Conservation (phyloP, 2,329 filamentous ascomycete species). For the Colletotrichum sp. region DNA sequence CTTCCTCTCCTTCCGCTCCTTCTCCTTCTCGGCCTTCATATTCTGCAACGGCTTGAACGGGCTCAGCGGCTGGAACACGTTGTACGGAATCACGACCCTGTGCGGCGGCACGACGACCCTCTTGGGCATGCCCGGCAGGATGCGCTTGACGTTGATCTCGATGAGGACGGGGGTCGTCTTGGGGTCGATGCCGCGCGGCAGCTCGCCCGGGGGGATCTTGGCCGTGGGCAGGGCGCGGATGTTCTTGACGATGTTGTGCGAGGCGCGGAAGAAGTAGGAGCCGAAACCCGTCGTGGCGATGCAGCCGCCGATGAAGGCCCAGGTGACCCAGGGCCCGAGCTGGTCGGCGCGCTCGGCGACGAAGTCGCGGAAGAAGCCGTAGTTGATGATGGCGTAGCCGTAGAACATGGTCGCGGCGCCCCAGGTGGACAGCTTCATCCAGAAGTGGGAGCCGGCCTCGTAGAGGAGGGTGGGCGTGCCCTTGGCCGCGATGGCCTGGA, state of each 20-base stretch:
- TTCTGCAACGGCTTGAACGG: conserved; percentile 27
- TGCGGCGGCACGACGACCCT: conserved; percentile 42
- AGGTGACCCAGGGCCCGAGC: conserved; percentile 55
- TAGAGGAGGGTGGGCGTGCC: conserved; percentile 65
- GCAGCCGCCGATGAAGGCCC: conserved; percentile 62
- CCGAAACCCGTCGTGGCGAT: conserved; percentile 65
- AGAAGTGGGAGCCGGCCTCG: conserved; percentile 66
- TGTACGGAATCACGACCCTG: conserved; percentile 39
- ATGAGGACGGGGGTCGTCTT: conserved; percentile 43
- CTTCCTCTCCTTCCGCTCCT: conserved; percentile 41
- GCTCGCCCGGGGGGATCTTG: conserved; percentile 10
- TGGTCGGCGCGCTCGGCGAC: conserved; percentile 51
- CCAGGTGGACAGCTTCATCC: conserved; percentile 67
- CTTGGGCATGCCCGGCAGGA: conserved; percentile 53
- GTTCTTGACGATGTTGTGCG: conserved; percentile 59
- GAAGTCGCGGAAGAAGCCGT: conserved; percentile 51
- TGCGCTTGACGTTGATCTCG: conserved; percentile 56
- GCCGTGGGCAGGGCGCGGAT: conserved; percentile 59
- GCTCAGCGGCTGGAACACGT: conserved; percentile 31
- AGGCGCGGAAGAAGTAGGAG: conserved; percentile 62
- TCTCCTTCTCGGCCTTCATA: conserved; percentile 26
- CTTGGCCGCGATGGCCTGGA: conserved; percentile 60
- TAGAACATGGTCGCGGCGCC: conserved; percentile 58
- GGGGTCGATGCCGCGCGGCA: conserved; percentile 14
- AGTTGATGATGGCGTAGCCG: conserved; percentile 54